Percentiles rank a stretch among this genome's conserved stretches.
Evolutionary conservation across 2,329 filamentous ascomycete species (phyloP).

Genomic region (Aspergillus awamori): DNA sequence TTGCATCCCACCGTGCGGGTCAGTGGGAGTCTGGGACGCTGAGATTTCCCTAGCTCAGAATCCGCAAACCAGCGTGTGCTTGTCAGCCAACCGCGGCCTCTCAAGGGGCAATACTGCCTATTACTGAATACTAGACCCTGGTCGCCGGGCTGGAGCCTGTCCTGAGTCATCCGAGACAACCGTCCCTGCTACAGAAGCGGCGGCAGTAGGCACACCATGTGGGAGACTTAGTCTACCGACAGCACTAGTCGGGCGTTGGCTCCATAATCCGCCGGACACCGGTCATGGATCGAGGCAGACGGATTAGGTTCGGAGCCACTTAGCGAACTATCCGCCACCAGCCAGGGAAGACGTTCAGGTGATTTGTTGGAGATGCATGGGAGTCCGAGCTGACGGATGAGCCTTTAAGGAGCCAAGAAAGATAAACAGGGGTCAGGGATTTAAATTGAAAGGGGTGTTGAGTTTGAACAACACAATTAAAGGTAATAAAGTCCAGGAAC

Average conservation of each 20-base stretch:
- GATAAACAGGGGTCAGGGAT: slow-evolving; percentile 4
- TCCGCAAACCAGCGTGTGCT: slow-evolving; percentile 23
- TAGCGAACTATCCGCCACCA: slow-evolving; percentile 33
- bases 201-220: slow-evolving; percentile 27
- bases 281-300: slow-evolving; percentile 26
- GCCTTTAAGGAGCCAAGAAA: not conserved
- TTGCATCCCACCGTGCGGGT: slow-evolving; percentile 26
- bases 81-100: slow-evolving; percentile 25
- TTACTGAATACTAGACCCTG: slow-evolving; percentile 18
- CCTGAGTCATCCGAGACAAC: slow-evolving; percentile 20
- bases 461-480: not conserved
- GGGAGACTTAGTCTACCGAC: slow-evolving; percentile 27
- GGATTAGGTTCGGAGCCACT: slow-evolving; percentile 27
- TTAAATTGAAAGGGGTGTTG: not conserved
- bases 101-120: slow-evolving; percentile 15
- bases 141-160: slow-evolving; percentile 18
- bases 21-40: slow-evolving; percentile 22
- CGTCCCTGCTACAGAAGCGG: slow-evolving; percentile 17
- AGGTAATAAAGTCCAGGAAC: not conserved
- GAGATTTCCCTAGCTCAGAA: slow-evolving; percentile 20
- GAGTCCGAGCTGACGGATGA: slow-evolving; percentile 7
- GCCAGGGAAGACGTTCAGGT: slow-evolving; percentile 18
- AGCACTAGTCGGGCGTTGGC: slow-evolving; percentile 30
- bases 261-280: slow-evolving; percentile 33
- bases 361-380: slow-evolving; percentile 10